phyloP scores from a whole-genome alignment of 2,329 filamentous ascomycete genomes.

The Trichoderma endophyticum region DNA sequence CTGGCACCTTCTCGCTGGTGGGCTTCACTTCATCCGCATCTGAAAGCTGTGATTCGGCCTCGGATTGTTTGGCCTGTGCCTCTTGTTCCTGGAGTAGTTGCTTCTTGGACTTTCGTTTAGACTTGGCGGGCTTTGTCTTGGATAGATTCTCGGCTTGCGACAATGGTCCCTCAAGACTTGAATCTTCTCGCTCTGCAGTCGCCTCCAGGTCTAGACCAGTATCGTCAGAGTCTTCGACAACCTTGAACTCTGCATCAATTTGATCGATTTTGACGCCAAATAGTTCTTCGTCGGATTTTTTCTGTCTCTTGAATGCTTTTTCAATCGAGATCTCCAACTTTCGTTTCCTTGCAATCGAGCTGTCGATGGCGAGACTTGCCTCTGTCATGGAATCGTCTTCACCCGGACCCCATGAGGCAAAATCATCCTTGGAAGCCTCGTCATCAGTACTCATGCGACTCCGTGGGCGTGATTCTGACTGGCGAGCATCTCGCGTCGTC shows the following conservation, averaged over 20 bases:
- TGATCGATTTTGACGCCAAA: slow-evolving; percentile 62
- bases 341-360: slow-evolving; percentile 60
- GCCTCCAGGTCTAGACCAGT: slow-evolving; percentile 46
- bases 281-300: slow-evolving; percentile 75
- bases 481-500: slow-evolving; percentile 75
- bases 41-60: slow-evolving; percentile 39
- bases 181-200: slow-evolving; percentile 41
- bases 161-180: slow-evolving; percentile 46
- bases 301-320: slow-evolving; percentile 72
- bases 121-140: slow-evolving; percentile 55
- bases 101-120: slow-evolving; percentile 77
- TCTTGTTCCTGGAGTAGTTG: slow-evolving; percentile 68
- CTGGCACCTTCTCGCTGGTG: slow-evolving; percentile 22
- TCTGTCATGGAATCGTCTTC: slow-evolving; percentile 71
- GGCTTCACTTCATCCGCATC: slow-evolving; percentile 41
- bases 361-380: slow-evolving; percentile 65
- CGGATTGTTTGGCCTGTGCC: slow-evolving; percentile 55
- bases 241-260: slow-evolving; percentile 49
- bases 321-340: slow-evolving; percentile 68
- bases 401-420: slow-evolving; percentile 44
- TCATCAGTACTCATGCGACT: slow-evolving; percentile 70
- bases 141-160: slow-evolving; percentile 44
- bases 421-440: slow-evolving; percentile 50
- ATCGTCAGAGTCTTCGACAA: slow-evolving; percentile 49
- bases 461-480: slow-evolving; percentile 75